These are phyloP conservation scores for Fibroporia radiculosa DNA, from an alignment of 768 basidiomycete species.

Conservation along the genomic window DNA sequence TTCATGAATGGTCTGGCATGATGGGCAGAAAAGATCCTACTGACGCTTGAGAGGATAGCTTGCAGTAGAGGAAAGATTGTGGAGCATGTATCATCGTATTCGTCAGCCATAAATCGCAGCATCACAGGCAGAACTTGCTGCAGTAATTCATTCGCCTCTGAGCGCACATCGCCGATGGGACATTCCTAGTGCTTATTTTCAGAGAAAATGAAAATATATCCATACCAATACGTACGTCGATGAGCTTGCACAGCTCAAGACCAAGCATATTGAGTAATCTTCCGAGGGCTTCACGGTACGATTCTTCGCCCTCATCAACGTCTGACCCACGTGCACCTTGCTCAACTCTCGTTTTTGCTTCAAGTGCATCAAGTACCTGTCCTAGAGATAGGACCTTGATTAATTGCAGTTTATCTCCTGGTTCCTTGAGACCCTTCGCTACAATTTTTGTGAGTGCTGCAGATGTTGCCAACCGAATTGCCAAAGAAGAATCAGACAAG, in stretches of 20 bases:
- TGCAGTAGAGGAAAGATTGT: slow-evolving; percentile 80
- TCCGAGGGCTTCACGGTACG: slow-evolving; percentile 84
- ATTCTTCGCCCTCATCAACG: slow-evolving; percentile 82
- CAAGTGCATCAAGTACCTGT: slow-evolving; percentile 73
- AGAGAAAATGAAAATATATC: not conserved
- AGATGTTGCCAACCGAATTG: slow-evolving; percentile 79
- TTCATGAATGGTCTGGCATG: not conserved
- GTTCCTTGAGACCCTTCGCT: slow-evolving; percentile 90
- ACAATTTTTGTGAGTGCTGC: slow-evolving; percentile 76
- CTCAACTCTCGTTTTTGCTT: slow-evolving; percentile 63
- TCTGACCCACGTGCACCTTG: slow-evolving; percentile 59
- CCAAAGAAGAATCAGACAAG: slow-evolving; percentile 67
- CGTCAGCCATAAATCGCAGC: slow-evolving; percentile 84
- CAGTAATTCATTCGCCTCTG: slow-evolving; percentile 58
- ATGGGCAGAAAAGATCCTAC: slow-evolving; percentile 21
- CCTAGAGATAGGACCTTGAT: slow-evolving; percentile 84
- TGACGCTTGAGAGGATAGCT: slow-evolving; percentile 63
- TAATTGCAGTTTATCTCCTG: slow-evolving; percentile 81
- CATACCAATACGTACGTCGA: slow-evolving; percentile 51
- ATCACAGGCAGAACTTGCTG: slow-evolving; percentile 69
- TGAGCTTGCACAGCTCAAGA: slow-evolving; percentile 72
- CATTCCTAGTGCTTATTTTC: slow-evolving; percentile 39
- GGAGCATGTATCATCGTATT: slow-evolving; percentile 82
- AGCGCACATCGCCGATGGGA: slow-evolving; percentile 47
- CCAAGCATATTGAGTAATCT: slow-evolving; percentile 78